Base-by-base conservation (phyloP, 148 eudicot species). In the Vaccinium corymbosum region DNA sequence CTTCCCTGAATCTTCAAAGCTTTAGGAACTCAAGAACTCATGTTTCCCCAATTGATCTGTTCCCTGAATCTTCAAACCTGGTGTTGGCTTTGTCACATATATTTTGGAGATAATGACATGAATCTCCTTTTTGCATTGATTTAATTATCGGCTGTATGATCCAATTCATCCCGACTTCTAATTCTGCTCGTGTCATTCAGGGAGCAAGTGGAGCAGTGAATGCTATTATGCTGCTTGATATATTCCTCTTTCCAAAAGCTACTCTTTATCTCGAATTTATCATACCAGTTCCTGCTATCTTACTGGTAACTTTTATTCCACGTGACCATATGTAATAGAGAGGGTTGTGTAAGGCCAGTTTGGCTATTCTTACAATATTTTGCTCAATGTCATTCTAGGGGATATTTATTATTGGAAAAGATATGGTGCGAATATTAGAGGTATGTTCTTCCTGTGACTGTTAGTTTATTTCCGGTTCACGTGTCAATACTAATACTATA, bases 131-230 rank as follows among this genome's bases (percentile, higher is more conserved):
- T 64, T 64, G 3, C 5, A 64, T 25, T 6, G 0, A 22, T 22
- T 64, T 27, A 68, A 27, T 68, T 68, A 27, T 68, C 38, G 2
- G 73, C 73, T 68, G 29, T 68, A 68, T 14, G 27, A 27, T 68
- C 73, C 32, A 25, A 19, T 32, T 64, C 56, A 22, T 22, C 68
- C 68, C 22, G 72, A 22, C 38, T 78, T 76, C 12, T 51, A 25
- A 50, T 75, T 83, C 55, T 83, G 70, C 83, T 83, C 84, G 5
- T 70, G 55, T 17, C 17, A 22, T 81, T 79, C 59, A 95, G 95
- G 98, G 98, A 81, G 98, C 98, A 62, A 95, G 95, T 87, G 98
- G 98, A 71, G 97, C 98, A 22, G 94, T 92, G 72, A 93, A 92
- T 87, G 98, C 98, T 66, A 93, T 95, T 74, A 87, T 94, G 95